These are phyloP conservation scores for Cladosporium sphaerospermum DNA, from an alignment of 2,329 filamentous ascomycete genomes.

Conservation along the genomic window DNA sequence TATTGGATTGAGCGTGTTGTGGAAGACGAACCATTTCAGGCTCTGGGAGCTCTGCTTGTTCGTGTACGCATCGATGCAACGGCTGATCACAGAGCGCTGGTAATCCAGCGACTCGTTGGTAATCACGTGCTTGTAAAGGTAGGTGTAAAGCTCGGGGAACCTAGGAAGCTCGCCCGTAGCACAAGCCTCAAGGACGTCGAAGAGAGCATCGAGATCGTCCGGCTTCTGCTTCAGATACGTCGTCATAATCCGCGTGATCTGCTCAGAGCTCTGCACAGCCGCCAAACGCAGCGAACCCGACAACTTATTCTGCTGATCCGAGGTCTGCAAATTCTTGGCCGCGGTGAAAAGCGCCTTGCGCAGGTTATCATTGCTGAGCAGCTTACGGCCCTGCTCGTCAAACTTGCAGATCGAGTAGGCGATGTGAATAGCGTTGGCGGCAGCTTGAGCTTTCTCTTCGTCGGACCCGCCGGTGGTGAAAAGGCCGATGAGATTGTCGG, in stretches of 20 bases:
- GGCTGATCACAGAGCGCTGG: slow-evolving; percentile 73
- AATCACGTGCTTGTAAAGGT: slow-evolving; percentile 81
- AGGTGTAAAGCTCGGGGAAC: slow-evolving; percentile 68
- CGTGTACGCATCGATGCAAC: slow-evolving; percentile 82
- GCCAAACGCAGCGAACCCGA: slow-evolving; percentile 70
- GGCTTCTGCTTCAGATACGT: slow-evolving; percentile 70
- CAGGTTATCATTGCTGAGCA: slow-evolving; percentile 49
- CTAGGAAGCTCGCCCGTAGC: slow-evolving; percentile 76
- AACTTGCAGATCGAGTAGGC: slow-evolving; percentile 71
- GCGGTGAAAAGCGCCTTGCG: slow-evolving; percentile 56
- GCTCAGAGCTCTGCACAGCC: slow-evolving; percentile 81
- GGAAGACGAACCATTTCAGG: slow-evolving; percentile 87
- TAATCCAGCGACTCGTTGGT: slow-evolving; percentile 78
- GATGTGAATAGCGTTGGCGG: slow-evolving; percentile 74
- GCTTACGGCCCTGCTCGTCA: slow-evolving; percentile 60
- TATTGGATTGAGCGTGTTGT: slow-evolving; percentile 90
- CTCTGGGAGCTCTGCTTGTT: slow-evolving; percentile 73
- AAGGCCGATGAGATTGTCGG: slow-evolving; percentile 63
- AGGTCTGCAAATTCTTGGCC: slow-evolving; percentile 72
- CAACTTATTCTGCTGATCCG: slow-evolving; percentile 63
- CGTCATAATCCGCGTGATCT: slow-evolving; percentile 78
- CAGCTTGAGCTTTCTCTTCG: slow-evolving; percentile 65
- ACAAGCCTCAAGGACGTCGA: slow-evolving; percentile 75
- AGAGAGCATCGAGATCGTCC: slow-evolving; percentile 63
- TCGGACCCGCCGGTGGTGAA: slow-evolving; percentile 55